Conservation (phyloP, 768 basidiomycete genomes). For the Russula earlei region DNA sequence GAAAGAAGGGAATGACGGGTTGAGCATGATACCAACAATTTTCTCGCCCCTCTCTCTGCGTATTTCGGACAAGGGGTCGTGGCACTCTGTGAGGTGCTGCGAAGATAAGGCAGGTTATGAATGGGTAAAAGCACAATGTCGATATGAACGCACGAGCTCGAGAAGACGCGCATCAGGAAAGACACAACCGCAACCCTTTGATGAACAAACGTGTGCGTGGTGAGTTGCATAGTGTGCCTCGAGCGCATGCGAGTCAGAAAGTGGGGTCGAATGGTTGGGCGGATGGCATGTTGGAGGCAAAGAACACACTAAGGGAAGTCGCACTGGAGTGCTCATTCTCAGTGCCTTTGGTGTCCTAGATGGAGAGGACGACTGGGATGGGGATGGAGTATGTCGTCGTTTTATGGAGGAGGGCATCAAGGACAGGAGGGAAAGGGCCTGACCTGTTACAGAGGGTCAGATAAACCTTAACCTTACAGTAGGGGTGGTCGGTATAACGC, state of each 20-base stretch:
- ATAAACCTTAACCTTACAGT: slow-evolving; percentile 1
- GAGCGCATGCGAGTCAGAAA: slow-evolving; percentile 57
- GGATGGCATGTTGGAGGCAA: slow-evolving; percentile 77
- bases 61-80: slow-evolving; percentile 75
- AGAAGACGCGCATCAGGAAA: slow-evolving; percentile 78
- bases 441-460: not conserved
- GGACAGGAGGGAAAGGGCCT: not conserved
- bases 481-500: too few species aligned
- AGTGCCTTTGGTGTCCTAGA: slow-evolving; percentile 16
- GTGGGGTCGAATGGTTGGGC: slow-evolving; percentile 44
- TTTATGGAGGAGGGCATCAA: slow-evolving; percentile 11
- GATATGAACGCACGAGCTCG: slow-evolving; percentile 52
- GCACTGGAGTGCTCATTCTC: not conserved
- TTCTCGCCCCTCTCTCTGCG: slow-evolving; percentile 75
- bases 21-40: slow-evolving; percentile 47
- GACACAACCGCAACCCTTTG: slow-evolving; percentile 59
- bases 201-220: slow-evolving; percentile 76
- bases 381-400: slow-evolving; percentile 10
- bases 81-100: slow-evolving; percentile 79
- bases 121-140: not conserved
- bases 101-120: not conserved
- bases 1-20: not conserved
- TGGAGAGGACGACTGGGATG: slow-evolving; percentile 2
- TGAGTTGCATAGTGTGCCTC: slow-evolving; percentile 78
- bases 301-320: slow-evolving; percentile 43